Percentiles rank a stretch among this genome's conserved stretches.
Evolutionary conservation across 306 rosid genomes (phyloP).

Genomic region (Cicer yamashitae): DNA sequence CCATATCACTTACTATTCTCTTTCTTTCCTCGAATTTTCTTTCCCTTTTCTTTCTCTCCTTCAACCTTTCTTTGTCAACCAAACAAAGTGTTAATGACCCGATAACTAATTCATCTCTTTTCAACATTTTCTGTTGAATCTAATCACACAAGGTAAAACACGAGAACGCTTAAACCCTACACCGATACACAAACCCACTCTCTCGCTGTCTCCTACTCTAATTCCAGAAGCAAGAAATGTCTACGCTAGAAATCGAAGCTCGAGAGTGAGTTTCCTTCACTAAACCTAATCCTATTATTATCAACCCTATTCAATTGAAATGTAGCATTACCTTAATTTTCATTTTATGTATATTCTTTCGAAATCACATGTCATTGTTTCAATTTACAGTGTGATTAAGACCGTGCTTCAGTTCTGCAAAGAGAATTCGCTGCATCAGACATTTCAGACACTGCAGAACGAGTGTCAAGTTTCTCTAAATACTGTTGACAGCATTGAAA

Average conservation of each 20-base stretch:
- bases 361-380: too few relatives aligned
- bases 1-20: too few relatives aligned
- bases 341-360: too few relatives aligned
- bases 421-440: constrained; percentile 92
- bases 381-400: constrained; percentile 68
- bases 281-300: background rate
- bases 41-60: too few relatives aligned
- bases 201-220: background rate
- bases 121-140: too few relatives aligned
- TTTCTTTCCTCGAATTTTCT: too few relatives aligned
- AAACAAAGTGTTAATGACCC: too few relatives aligned
- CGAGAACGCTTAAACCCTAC: background rate
- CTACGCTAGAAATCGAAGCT: constrained; percentile 98
- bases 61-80: too few relatives aligned
- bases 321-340: too few relatives aligned
- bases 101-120: too few relatives aligned
- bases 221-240: constrained; percentile 50
- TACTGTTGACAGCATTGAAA: constrained; percentile 95
- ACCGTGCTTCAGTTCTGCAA: constrained; percentile 98
- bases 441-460: constrained; percentile 86
- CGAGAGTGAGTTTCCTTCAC: constrained; percentile 69
- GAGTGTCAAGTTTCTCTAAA: constrained; percentile 98
- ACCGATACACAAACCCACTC: background rate
- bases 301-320: background rate
- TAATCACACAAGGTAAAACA: too few relatives aligned